A percentile compares a stretch with the other conserved stretches of the same genome.
These are phyloP conservation scores for Yarrowia galli DNA, from an alignment of 1,139 yeast genomes.

Conservation along the genomic window DNA sequence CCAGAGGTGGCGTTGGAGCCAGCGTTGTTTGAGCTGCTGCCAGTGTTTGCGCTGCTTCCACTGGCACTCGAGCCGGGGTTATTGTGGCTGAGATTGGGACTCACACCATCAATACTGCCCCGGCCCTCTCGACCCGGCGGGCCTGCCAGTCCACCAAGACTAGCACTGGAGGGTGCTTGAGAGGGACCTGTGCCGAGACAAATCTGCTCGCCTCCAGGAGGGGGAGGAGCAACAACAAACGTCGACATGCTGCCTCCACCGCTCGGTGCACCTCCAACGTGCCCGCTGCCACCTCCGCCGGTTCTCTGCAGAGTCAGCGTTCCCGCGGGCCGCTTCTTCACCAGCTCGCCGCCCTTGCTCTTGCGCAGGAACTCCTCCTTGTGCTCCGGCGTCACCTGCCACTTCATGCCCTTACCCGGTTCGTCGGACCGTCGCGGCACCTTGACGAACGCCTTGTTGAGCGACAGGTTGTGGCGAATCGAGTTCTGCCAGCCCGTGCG, in stretches of 20 bases:
- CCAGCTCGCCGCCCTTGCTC: slow-evolving; percentile 64
- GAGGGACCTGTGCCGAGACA: slow-evolving; percentile 9
- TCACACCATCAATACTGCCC: background rate
- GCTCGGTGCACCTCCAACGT: slow-evolving; percentile 22
- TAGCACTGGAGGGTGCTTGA: background rate
- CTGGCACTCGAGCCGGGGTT: background rate
- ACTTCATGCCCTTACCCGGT: slow-evolving; percentile 99
- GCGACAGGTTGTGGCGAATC: slow-evolving; percentile 78
- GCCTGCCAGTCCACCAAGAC: background rate
- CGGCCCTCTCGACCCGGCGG: background rate
- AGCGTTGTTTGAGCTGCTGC: slow-evolving; percentile 2
- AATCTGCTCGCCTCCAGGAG: slow-evolving; percentile 34
- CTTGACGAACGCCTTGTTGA: slow-evolving; percentile 89
- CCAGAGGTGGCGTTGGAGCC: background rate
- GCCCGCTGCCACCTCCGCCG: slow-evolving; percentile 41
- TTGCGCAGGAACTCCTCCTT: slow-evolving; percentile 83
- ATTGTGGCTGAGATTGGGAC: slow-evolving; percentile 18
- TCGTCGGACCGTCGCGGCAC: slow-evolving; percentile 95
- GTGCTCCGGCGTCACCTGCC: slow-evolving; percentile 91
- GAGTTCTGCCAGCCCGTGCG: slow-evolving; percentile 97
- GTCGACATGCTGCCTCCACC: slow-evolving; percentile 35
- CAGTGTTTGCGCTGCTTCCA: background rate
- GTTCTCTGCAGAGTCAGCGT: slow-evolving; percentile 39
- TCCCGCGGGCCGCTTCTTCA: slow-evolving; percentile 51
- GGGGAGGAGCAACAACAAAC: slow-evolving; percentile 34